Percentiles rank a stretch among this genome's conserved stretches.
These are phyloP conservation scores for Kingdonia uniflora DNA, from an alignment of 164 flowering plant genomes.

Conservation along the genomic window DNA sequence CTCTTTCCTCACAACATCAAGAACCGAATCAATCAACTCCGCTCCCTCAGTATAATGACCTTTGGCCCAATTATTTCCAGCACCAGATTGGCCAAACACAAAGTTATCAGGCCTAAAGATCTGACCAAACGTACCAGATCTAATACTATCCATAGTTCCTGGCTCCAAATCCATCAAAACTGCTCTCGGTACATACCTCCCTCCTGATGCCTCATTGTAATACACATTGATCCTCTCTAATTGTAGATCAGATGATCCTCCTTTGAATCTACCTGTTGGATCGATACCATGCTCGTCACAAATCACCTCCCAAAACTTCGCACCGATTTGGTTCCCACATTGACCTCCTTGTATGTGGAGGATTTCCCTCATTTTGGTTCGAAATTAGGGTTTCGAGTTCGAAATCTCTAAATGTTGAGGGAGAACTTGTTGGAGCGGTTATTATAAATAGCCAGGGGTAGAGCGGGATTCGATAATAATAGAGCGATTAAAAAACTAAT, in stretches of 20 bases:
- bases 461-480: too few species aligned
- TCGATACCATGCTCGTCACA: constrained; percentile 25
- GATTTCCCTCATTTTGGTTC: constrained; percentile 19
- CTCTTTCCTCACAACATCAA: constrained; percentile 19
- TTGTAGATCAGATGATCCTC: constrained; percentile 19
- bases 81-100: constrained; percentile 18
- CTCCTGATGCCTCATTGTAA: constrained; percentile 23
- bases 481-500: too few species aligned
- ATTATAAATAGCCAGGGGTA: too few species aligned
- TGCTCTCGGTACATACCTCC: constrained; percentile 27
- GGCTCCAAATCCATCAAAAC: constrained; percentile 34
- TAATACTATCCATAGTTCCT: constrained; percentile 30
- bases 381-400: background rate
- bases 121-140: constrained; percentile 23
- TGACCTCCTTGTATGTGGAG: constrained; percentile 24
- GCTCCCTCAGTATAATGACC: constrained; percentile 22
- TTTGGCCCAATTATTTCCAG: constrained; percentile 18
- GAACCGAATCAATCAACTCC: constrained; percentile 19
- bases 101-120: constrained; percentile 24
- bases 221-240: constrained; percentile 28
- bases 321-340: constrained; percentile 27
- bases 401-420: background rate
- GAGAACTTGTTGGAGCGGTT: too few species aligned
- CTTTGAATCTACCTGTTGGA: constrained; percentile 18
- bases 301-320: constrained; percentile 24